Conservation (phyloP, 116 monocot genomes). For the Dioscorea cayenensis region DNA sequence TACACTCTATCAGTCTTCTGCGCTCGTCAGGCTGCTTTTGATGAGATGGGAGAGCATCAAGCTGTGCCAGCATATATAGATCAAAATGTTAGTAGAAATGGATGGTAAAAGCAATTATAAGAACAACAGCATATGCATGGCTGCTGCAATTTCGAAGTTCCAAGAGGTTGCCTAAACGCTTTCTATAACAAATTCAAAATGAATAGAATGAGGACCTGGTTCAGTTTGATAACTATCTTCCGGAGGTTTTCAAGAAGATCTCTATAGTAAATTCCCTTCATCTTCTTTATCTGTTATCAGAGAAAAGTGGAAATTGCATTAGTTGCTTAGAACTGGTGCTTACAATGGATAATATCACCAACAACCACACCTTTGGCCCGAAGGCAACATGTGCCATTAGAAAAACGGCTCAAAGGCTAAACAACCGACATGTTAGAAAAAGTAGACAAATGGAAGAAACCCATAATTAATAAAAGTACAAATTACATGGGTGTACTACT, state of each 20-base stretch:
- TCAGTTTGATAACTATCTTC: slow-evolving; percentile 43
- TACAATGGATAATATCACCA: not conserved
- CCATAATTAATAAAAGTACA: no score
- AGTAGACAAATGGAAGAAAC: not conserved
- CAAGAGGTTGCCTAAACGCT: not conserved
- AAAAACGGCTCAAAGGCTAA: not conserved
- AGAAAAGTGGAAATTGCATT: not conserved
- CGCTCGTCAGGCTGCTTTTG: slow-evolving; percentile 46
- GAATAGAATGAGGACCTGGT: slow-evolving; percentile 52
- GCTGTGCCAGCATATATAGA: slow-evolving; percentile 19
- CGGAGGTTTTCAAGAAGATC: slow-evolving; percentile 61
- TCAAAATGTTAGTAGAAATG: not conserved
- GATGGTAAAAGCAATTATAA: no score
- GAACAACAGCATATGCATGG: no score
- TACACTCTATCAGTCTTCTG: slow-evolving; percentile 49
- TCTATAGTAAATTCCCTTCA: slow-evolving; percentile 59
- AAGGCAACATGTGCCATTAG: not conserved
- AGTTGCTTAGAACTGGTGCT: not conserved
- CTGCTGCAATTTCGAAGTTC: no score
- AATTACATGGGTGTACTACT: not conserved
- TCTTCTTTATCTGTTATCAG: slow-evolving; percentile 46
- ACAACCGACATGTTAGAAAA: not conserved
- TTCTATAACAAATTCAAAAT: slow-evolving; percentile 3
- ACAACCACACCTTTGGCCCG: not conserved
- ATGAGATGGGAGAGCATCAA: slow-evolving; percentile 22